Conservation (phyloP, 2,329 filamentous ascomycete species). For the Epichloe uncinata region DNA sequence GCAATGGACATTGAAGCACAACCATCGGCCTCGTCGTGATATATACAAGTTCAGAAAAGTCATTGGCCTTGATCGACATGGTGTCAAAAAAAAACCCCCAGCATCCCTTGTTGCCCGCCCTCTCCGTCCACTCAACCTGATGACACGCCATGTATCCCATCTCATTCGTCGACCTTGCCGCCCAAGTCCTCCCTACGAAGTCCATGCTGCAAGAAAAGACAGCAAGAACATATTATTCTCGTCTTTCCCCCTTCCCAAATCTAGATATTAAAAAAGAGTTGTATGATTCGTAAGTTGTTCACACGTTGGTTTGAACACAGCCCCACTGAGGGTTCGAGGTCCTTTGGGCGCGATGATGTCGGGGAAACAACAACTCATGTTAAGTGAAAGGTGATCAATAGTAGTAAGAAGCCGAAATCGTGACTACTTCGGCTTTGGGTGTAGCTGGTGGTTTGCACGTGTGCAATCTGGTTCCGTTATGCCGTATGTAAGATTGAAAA, state of each 20-base stretch:
- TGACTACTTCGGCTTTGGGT: background rate
- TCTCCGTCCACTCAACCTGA: background rate
- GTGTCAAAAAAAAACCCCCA: background rate
- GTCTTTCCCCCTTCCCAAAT: background rate
- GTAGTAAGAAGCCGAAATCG: background rate
- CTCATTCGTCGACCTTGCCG: background rate
- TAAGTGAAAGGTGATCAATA: background rate
- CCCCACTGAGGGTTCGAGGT: background rate
- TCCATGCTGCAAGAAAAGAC: background rate
- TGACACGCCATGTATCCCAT: background rate
- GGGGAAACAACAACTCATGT: background rate
- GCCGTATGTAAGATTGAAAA: background rate
- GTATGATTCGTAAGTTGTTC: constrained; percentile 1
- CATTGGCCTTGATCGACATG: background rate
- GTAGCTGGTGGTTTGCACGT: background rate
- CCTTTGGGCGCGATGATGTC: background rate
- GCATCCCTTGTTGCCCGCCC: background rate
- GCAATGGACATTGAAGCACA: constrained; percentile 5
- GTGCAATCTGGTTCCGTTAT: background rate
- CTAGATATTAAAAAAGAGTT: constrained; percentile 6
- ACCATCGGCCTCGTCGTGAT: constrained; percentile 11
- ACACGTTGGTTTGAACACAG: background rate
- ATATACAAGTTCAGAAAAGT: constrained; percentile 10
- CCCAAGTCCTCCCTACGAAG: background rate
- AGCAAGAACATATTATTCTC: background rate